Evolutionary conservation across 1,139 yeast species (phyloP), one percentile per base, ranked within the genome.

Genomic region (Kluyveromyces sp.): DNA sequence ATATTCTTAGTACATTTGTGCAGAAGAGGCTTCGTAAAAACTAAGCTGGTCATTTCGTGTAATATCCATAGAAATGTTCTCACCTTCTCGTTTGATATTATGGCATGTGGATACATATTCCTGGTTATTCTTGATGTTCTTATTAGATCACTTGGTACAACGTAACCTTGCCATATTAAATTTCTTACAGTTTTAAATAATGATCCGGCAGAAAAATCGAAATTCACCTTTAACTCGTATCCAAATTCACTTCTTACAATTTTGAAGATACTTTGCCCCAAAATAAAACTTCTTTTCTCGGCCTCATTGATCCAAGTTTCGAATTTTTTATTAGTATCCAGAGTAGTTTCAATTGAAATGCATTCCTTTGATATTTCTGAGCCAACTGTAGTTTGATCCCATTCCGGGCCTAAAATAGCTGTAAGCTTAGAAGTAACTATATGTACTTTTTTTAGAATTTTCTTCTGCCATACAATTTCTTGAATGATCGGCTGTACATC

Each of bases 351-450:
- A 41, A 84, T 68, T 1, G 68, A 64, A 1, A 61, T 57, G 15
- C 79, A 71, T 49, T 79, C 86, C 1, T 71, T 62, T 15, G 73
- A 70, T 1, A 90, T 74, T 51, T 75, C 77, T 45, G 73, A 75
- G 0, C 96, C 97, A 43, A 83, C 81, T 0, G 90, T 79, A 55
- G 82, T 86, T 39, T 77, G 72, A 43, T 68, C 70, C 97, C 97
- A 90, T 31, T 81, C 83, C 10, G 69, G 59, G 0, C 97, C 96
- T 7, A 90, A 70, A 2, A 81, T 71, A 10, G 71, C 60, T 42
- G 75, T 78, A 6, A 80, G 66, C 37, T 77, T 68, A 7, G 64
- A 56, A 47, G 70, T 58, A 29, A 78, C 61, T 37, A 64, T 63
- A 8, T 66, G 63, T 2, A 79, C 55, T 47, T 74, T 75, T 28